These are phyloP conservation scores for Metschnikowia gelsemii DNA, from an alignment of 805 yeast genomes.

Conservation along the genomic window DNA sequence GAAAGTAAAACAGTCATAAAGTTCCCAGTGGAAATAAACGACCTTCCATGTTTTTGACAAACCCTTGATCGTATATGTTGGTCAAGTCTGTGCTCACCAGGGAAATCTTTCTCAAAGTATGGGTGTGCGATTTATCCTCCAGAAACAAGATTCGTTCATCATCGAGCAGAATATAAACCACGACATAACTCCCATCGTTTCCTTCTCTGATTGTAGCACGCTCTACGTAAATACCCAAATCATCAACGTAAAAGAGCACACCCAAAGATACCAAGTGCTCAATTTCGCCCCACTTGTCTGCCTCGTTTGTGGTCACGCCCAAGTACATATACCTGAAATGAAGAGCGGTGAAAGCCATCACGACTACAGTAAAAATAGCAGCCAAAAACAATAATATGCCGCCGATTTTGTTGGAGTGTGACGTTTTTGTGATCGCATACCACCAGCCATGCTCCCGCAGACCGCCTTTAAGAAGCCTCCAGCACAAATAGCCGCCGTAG, in stretches of 20 bases:
- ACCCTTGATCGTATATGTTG: constrained; percentile 53
- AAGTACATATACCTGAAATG: constrained; percentile 46
- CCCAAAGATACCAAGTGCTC: constrained; percentile 30
- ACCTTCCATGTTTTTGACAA: constrained; percentile 37
- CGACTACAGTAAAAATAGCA: constrained; percentile 43
- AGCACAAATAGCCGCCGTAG: constrained; percentile 44
- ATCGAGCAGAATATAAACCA: constrained; percentile 31
- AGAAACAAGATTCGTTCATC: constrained; percentile 25
- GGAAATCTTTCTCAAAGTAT: constrained; percentile 20
- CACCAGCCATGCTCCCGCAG: constrained; percentile 18
- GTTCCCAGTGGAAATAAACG: neutral
- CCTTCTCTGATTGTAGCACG: constrained; percentile 16
- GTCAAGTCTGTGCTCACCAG: constrained; percentile 32
- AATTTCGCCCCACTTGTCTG: constrained; percentile 67
- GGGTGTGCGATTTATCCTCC: constrained; percentile 12
- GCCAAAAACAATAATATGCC: constrained; percentile 48
- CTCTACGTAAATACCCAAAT: constrained; percentile 24
- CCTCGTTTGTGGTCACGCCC: constrained; percentile 78
- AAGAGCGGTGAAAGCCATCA: constrained; percentile 38
- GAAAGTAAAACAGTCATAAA: too few relatives aligned
- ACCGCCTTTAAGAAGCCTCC: constrained; percentile 20
- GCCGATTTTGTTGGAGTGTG: constrained; percentile 35
- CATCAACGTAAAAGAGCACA: constrained; percentile 14
- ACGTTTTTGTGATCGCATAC: constrained; percentile 27
- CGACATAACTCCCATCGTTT: constrained; percentile 13